Evolutionary conservation across 495 filamentous ascomycete species (phyloP).

Genomic region (Hyaloscypha bicolor): DNA sequence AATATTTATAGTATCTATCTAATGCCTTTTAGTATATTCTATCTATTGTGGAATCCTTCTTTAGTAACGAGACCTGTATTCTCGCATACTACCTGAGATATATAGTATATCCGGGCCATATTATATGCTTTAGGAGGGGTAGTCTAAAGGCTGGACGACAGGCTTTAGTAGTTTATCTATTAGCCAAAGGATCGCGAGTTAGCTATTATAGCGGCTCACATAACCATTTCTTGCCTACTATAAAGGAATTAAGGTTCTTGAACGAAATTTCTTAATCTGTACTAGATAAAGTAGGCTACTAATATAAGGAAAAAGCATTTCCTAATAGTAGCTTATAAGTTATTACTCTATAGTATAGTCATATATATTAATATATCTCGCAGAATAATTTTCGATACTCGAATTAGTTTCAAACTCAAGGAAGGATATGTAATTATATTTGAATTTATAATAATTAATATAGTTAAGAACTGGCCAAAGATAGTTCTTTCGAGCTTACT

Average conservation of each 20-base stretch:
- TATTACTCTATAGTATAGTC: conserved; percentile 28
- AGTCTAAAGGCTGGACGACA: too few relatives aligned
- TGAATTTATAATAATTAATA: conserved; percentile 19
- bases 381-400: too few relatives aligned
- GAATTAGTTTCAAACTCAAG: conserved; percentile 29
- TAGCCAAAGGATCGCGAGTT: too few relatives aligned
- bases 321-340: conserved; percentile 33
- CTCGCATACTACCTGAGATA: too few relatives aligned
- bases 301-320: conserved; percentile 31
- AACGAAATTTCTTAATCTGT: conserved; percentile 29
- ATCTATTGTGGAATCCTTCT: too few relatives aligned
- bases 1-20: too few relatives aligned
- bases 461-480: conserved; percentile 11
- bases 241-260: conserved; percentile 29
- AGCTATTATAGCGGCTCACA: conserved; percentile 30
- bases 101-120: too few relatives aligned
- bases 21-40: too few relatives aligned
- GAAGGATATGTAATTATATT: conserved; percentile 33
- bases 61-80: too few relatives aligned
- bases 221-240: conserved; percentile 30
- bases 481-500: conserved; percentile 7
- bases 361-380: conserved; percentile 28
- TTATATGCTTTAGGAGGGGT: too few relatives aligned
- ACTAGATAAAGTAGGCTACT: conserved; percentile 28
- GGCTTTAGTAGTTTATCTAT: too few relatives aligned